These are phyloP conservation scores for Nicotiana obtusifolia DNA, from an alignment of 257 asterid species.

Conservation along the genomic window DNA sequence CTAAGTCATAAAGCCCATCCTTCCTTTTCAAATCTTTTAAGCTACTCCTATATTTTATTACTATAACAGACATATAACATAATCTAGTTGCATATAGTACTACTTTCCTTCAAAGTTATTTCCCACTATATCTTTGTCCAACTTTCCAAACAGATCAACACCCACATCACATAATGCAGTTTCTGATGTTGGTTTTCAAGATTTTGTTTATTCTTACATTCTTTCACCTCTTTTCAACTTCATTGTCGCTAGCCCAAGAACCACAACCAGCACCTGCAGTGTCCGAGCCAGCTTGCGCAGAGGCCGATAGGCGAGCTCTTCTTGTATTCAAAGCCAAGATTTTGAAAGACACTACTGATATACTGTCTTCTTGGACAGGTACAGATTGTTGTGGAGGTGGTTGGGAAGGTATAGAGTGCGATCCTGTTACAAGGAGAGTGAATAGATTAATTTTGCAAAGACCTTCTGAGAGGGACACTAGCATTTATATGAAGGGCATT, in stretches of 20 bases:
- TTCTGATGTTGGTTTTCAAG: conserved; percentile 37
- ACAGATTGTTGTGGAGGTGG: conserved; percentile 80
- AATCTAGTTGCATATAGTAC: no score
- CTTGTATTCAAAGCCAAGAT: conserved; percentile 64
- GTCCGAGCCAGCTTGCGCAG: conserved; percentile 32
- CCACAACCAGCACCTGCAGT: not conserved
- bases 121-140: conserved; percentile 16
- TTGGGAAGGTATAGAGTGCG: conserved; percentile 94
- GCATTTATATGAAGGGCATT: conserved; percentile 61
- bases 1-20: conserved; percentile 33
- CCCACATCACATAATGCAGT: conserved; percentile 42
- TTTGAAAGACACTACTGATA: conserved; percentile 58
- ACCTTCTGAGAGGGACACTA: conserved; percentile 26
- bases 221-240: conserved; percentile 12
- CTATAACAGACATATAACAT: not conserved
- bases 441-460: conserved; percentile 50
- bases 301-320: conserved; percentile 64
- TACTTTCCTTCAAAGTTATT: no score
- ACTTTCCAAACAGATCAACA: not conserved
- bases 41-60: not conserved
- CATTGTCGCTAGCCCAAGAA: not conserved
- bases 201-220: conserved; percentile 28
- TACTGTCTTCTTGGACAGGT: conserved; percentile 72
- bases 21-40: conserved; percentile 20
- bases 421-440: conserved; percentile 48